Evolutionary conservation across 176 grass and related monocot genomes (phyloP), one percentile per base, ranked within the genome.

Genomic region (Juncus effusus): DNA sequence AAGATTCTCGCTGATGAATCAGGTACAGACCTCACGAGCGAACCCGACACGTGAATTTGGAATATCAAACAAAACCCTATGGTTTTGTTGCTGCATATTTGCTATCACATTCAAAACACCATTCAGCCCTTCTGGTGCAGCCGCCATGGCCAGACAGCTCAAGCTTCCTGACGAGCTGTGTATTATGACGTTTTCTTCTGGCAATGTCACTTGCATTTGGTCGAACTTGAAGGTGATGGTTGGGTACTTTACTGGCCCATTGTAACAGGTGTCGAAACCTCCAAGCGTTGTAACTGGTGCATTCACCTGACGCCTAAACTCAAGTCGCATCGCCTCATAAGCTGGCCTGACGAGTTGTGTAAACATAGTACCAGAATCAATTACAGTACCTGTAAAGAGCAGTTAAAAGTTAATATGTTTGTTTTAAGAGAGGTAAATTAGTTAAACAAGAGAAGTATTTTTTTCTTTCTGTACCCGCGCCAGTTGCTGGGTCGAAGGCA

Each of bases 81-180:
- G 86, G 77, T 95, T 95, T 78, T 90, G 90, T 81, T 90, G 86
- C 64, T 95, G 90, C 83, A 95, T 86, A 83, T 82, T 95, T 36
- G 86, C 90, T 36, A 95, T 28, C 51, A 95, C 90, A 19, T 95
- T 95, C 63, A 86, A 81, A 64, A 82, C 86, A 2, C 74, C 44
- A 76, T 86, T 71, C 14, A 95, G 13, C 36, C 85, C 82, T 35
- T 71, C 67, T 1, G 90, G 77, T 2, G 53, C 90, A 60, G 83
- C 65, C 9, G 86, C 83, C 86, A 95, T 90, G 2, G 86, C 90
- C 74, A 90, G 80, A 73, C 90, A 95, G 44, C 77, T 59, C 13
- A 89, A 3, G 6, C 70, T 70, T 56, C 83, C 80, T 3, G 80
- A 74, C 38, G 82, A 79, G 83, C 83, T 86, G 40, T 86, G 86